A percentile compares a stretch with the other conserved stretches of the same genome.
Conservation (phyloP, 2,329 filamentous ascomycete genomes). For the Drechslerella coelobrocha region DNA sequence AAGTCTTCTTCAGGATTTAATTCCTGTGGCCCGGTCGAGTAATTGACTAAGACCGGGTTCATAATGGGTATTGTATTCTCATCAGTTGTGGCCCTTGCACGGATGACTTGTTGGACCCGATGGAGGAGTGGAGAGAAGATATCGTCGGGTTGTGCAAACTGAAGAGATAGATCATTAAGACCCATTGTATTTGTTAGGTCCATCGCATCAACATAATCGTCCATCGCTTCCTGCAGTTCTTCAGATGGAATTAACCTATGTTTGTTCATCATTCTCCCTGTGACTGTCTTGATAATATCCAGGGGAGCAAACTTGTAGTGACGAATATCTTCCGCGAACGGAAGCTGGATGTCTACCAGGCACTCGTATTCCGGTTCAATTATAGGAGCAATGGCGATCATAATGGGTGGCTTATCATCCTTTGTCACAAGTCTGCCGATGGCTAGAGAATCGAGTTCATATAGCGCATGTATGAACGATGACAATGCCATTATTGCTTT, state of each 20-base stretch:
- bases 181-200: constrained; percentile 73
- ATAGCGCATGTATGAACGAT: constrained; percentile 84
- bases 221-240: constrained; percentile 80
- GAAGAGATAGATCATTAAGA: constrained; percentile 73
- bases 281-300: constrained; percentile 85
- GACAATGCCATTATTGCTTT: constrained; percentile 84
- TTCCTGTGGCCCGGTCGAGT: constrained; percentile 75
- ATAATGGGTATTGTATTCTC: constrained; percentile 69
- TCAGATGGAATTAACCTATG: constrained; percentile 82
- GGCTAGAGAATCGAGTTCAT: constrained; percentile 83
- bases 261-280: constrained; percentile 77
- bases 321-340: constrained; percentile 90
- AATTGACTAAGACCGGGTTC: constrained; percentile 70
- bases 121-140: constrained; percentile 86
- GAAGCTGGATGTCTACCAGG: constrained; percentile 80
- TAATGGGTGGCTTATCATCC: constrained; percentile 76
- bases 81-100: constrained; percentile 76
- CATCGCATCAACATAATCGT: constrained; percentile 90
- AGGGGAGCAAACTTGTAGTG: constrained; percentile 90
- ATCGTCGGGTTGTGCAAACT: constrained; percentile 65
- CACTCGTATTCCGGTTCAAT: constrained; percentile 82
- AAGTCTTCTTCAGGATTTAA: constrained; percentile 67
- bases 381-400: constrained; percentile 79
- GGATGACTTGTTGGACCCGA: constrained; percentile 83
- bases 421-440: constrained; percentile 85